A percentile compares a stretch with the other conserved stretches of the same genome.
phyloP scores from a whole-genome alignment of 1,284 basidiomycete species.

The Heterobasidion occidentale region DNA sequence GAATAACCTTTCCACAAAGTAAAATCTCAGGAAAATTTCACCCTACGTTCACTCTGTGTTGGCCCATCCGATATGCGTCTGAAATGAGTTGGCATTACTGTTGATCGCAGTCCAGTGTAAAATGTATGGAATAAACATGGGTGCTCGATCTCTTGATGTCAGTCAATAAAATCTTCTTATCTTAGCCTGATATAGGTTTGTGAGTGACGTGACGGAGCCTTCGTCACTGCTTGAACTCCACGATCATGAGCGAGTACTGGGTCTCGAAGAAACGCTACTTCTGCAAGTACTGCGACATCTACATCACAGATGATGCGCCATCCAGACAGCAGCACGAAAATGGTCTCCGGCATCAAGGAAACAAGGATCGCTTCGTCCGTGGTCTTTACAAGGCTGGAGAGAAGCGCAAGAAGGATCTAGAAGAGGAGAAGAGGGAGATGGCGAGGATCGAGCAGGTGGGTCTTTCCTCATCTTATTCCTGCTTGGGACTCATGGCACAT shows the following conservation, averaged over 20 bases:
- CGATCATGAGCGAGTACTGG: constrained; percentile 79
- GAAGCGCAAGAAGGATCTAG: constrained; percentile 78
- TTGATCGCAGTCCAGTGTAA: no score
- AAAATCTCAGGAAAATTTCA: no score
- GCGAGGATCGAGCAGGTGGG: constrained; percentile 76
- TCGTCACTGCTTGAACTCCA: not conserved
- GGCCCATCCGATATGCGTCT: no score
- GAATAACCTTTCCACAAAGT: no score
- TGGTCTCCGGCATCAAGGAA: constrained; percentile 91
- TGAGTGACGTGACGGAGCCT: not conserved
- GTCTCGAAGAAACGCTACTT: constrained; percentile 79
- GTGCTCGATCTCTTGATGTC: no score
- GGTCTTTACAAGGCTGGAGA: constrained; percentile 92
- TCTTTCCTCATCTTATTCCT: not conserved
- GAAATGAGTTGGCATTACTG: no score
- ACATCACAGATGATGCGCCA: constrained; percentile 89
- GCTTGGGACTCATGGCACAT: not conserved
- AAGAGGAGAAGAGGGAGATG: constrained; percentile 85
- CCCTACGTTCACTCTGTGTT: no score
- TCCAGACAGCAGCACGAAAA: constrained; percentile 91
- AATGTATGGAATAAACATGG: no score
- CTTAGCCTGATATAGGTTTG: no score
- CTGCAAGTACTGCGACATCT: constrained; percentile 87
- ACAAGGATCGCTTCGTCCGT: constrained; percentile 86
- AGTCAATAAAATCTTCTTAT: no score